Base-by-base conservation (phyloP, 2,329 filamentous ascomycete species). In the Calonectria pseudoreteaudii region DNA sequence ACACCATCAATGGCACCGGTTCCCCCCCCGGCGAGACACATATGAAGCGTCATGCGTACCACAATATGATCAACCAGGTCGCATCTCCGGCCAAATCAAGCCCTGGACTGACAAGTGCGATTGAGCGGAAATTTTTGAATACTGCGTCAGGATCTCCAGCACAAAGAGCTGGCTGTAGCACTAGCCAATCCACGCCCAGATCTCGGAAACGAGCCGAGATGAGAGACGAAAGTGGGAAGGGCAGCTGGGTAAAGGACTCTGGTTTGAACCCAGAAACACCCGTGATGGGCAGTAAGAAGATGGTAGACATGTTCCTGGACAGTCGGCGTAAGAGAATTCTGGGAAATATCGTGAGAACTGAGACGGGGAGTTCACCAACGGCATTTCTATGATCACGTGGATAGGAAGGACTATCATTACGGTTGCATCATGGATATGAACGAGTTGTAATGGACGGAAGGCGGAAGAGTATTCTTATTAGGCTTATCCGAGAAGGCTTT, bases 301-400 rank as follows among this genome's bases (percentile, higher is more conserved):
- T 91, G 87, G 89, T 91, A 10, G 89, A 91, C 67, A 72, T 88
- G 64, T 91, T 91, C 78, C 82, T 91, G 34, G 90, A 84, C 73
- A 89, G 86, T 60, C 85, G 89, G 23, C 84, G 86, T 20, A 86
- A 81, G 74, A 84, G 85, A 16, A 85, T 86, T 47, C 80, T 83
- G 30, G 85, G 85, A 16, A 85, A 82, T 31, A 72, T 68, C 66
- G 74, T 75, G 44, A 77, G 74, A 10, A 77, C 74, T 23, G 79
- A 74, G 31, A 76, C 76, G 53, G 80, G 80, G 4, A 82, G 78
- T 72, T 82, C 81, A 8, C 80, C 82, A 3, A 72, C 74, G 2
- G 83, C 80, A 38, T 86, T 85, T 74, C 66, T 86, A 28, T 86
- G 11, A n/a, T 34, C 26, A 30, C 9, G 31, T 4, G 30, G 28